phyloP scores from a whole-genome alignment of 2,329 filamentous ascomycete genomes.

The Diatrype stigma region DNA sequence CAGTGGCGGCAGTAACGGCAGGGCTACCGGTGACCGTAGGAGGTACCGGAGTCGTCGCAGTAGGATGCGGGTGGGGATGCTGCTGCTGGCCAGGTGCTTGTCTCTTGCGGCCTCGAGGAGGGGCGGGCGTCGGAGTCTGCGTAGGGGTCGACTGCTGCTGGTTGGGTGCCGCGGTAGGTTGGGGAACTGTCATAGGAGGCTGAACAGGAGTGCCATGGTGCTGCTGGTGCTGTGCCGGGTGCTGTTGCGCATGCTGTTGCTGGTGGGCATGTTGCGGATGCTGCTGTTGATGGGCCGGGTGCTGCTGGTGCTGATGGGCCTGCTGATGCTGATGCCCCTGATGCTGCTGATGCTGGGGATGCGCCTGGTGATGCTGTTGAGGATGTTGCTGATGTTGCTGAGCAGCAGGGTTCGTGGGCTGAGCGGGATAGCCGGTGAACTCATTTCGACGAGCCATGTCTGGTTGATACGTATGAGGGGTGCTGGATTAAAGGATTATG shows the following conservation, averaged over 20 bases:
- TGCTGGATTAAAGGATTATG: conserved; percentile 33
- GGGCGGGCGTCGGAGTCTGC: conserved; percentile 28
- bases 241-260: conserved; percentile 26
- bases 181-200: conserved; percentile 31
- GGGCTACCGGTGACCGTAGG: conserved; percentile 23
- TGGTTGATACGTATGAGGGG: conserved; percentile 45
- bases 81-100: conserved; percentile 25
- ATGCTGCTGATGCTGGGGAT: conserved; percentile 14
- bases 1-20: conserved; percentile 28
- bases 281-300: conserved; percentile 31
- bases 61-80: conserved; percentile 18
- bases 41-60: conserved; percentile 24
- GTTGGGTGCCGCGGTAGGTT: conserved; percentile 24
- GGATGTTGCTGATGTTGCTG: conserved; percentile 30
- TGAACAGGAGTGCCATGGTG: conserved; percentile 33
- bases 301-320: conserved; percentile 31
- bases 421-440: conserved; percentile 28
- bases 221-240: conserved; percentile 25
- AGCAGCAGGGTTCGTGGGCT: conserved; percentile 25
- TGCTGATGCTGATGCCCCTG: conserved; percentile 19
- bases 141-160: conserved; percentile 33
- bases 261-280: conserved; percentile 21
- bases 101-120: conserved; percentile 32
- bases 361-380: conserved; percentile 31
- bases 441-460: conserved; percentile 48